Evolutionary conservation across 192 early-diverging fungal genomes (phyloP), one percentile per base, ranked within the genome.

Genomic region (Pecoramyces ruminantium): DNA sequence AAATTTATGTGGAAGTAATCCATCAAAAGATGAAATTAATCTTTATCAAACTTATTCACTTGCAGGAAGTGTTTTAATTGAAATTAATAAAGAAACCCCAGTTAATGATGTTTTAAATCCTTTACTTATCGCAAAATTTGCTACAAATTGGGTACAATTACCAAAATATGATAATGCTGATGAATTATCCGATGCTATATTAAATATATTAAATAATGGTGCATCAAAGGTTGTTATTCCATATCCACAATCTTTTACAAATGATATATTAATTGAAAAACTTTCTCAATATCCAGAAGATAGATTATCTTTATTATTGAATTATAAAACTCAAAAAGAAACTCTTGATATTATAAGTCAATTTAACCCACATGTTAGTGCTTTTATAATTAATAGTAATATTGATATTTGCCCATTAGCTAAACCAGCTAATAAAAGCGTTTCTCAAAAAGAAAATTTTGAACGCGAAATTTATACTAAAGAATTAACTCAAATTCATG

Each of bases 181-280:
- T 67, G 51, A 67, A 67, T 67, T 67, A 67, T 67, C 51, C 9
- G 25, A 67, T 67, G 17, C n/a, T 67, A 67, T 67, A 25, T 67
- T 79, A 25, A 80, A 79, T 17, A 30, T 82, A 29, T 78, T 85
- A 13, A 77, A 85, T 42, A 79, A 17, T n/a, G 83, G 84, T 30
- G 84, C 83, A 29, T 34, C 81, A 25, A 82, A 80, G 29, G 79
- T 85, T 25, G 82, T 84, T 38, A 18, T 85, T 12, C n/a, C 83
- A 78, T 29, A 28, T 30, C 29, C 28, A 28, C 82, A 30, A 30
- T n/a, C 34, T n/a, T 58, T 51, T 15, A 82, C 30, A 81, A 82
- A 38, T 39, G 30, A 30, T 39, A 58, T 82, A 6, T 51, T 67
- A 67, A 82, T 82, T 81, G 12, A 82, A 82, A 81, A 38, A 81